These are phyloP conservation scores for Thecaphora thlaspeos DNA, from an alignment of 1,284 basidiomycete genomes.

Conservation along the genomic window DNA sequence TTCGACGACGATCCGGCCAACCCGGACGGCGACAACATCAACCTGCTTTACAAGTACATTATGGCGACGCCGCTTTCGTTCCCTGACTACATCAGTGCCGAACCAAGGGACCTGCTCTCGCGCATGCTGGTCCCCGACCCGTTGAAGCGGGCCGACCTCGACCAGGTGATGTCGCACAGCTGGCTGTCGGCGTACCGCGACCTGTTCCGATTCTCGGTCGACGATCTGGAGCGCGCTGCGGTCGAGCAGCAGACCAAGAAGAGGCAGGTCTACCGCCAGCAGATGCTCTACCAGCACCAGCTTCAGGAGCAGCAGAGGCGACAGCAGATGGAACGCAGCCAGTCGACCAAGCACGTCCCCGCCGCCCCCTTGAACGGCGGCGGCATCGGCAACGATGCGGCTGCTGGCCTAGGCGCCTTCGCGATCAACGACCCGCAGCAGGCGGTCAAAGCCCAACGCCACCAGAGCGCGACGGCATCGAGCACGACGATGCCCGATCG, in stretches of 20 bases:
- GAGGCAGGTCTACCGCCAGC: slow-evolving; percentile 54
- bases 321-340: slow-evolving; percentile 37
- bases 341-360: slow-evolving; percentile 14
- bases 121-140: slow-evolving; percentile 57
- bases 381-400: not conserved
- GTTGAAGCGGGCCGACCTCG: slow-evolving; percentile 41
- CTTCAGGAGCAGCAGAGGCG: slow-evolving; percentile 49
- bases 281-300: slow-evolving; percentile 55
- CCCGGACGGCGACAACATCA: slow-evolving; percentile 99
- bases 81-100: slow-evolving; percentile 55
- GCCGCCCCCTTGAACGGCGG: not conserved
- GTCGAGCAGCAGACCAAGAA: slow-evolving; percentile 57
- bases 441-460: slow-evolving; percentile 14
- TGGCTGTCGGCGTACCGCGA: slow-evolving; percentile 56
- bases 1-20: slow-evolving; percentile 99
- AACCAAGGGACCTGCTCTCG: slow-evolving; percentile 53
- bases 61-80: slow-evolving; percentile 62
- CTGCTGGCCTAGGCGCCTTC: not conserved
- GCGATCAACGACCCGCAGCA: slow-evolving; percentile 1
- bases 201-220: slow-evolving; percentile 55
- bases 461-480: slow-evolving; percentile 26
- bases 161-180: slow-evolving; percentile 55
- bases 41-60: slow-evolving; percentile 98
- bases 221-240: slow-evolving; percentile 55
- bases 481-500: slow-evolving; percentile 35